Conservation (phyloP, 345 rosid genomes). For the Gynandropsis gynandra region DNA sequence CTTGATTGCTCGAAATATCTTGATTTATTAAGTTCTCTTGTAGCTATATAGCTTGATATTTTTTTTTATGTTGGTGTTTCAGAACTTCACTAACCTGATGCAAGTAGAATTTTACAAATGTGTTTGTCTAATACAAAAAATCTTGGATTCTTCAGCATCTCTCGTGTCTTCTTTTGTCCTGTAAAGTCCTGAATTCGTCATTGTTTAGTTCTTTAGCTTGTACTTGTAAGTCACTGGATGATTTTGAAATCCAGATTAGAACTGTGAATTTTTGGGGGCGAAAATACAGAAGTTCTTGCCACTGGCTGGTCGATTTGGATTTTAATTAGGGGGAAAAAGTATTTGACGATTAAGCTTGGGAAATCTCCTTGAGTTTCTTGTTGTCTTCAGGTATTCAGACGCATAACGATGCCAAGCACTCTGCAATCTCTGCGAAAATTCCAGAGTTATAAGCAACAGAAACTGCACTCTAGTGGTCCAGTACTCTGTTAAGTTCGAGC, state of each 20-base stretch:
- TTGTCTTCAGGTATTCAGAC: conserved; percentile 72
- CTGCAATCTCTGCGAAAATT: conserved; percentile 84
- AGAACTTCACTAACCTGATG: too few species aligned
- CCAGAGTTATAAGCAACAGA: conserved; percentile 84
- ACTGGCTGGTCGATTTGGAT: too few species aligned
- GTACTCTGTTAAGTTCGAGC: conserved; percentile 77
- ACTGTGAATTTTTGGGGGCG: too few species aligned
- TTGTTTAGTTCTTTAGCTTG: too few species aligned
- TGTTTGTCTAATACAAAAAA: too few species aligned
- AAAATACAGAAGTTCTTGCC: too few species aligned
- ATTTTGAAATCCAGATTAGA: too few species aligned
- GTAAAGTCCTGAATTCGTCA: too few species aligned
- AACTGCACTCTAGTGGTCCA: conserved; percentile 75
- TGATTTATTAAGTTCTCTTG: conserved; percentile 8
- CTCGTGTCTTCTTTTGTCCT: too few species aligned
- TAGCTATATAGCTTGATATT: background rate
- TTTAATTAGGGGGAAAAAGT: too few species aligned
- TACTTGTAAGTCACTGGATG: too few species aligned
- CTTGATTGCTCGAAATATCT: background rate
- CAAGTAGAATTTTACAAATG: background rate
- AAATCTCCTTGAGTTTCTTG: background rate
- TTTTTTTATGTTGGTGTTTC: conserved; percentile 10
- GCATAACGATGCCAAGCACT: conserved; percentile 70
- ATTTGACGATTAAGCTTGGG: background rate
- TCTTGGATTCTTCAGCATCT: too few species aligned